Base-by-base conservation (phyloP, 805 yeast genomes). In the Sugiyamaella lignohabitans region DNA sequence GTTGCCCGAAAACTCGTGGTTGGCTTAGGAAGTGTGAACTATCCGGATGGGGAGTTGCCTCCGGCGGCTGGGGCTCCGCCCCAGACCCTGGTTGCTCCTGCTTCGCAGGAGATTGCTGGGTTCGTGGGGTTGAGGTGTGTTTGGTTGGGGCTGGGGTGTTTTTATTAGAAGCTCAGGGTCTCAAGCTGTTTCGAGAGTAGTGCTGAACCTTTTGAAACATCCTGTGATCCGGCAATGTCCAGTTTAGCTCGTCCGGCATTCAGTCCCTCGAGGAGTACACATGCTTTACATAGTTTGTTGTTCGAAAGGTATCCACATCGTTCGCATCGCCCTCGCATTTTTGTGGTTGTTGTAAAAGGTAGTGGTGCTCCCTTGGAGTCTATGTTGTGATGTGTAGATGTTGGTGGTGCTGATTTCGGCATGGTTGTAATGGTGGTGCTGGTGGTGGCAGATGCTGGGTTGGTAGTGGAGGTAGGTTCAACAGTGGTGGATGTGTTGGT, bases 281-380 rank as follows among this genome's bases (percentile, higher is more conserved):
- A 93, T 0, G 98, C 98, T 66, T 93, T 93, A 67, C 98, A 93
- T 4, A 88, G 76, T 58, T 69, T 74, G 62, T 93, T 93, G 53
- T 89, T 84, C 0, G 98, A 87, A 34, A 93, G 67, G 60, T 91
- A 93, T 0, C 97, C 96, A 68, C 98, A 93, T 51, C 80, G 80
- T 53, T 81, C 85, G 68, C 98, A 93, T 49, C 80, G 52, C 1
- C 68, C 64, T 21, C 50, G 47, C 5, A 59, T 46, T 46, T 56
- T 22, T 34, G 43, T 32, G 23, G 35, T 38, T 5, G 48, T 45
- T 17, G 32, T 34, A 30, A 40, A 45, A 21, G 32, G 27, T 5
- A 37, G 14, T 8, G 32, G 32, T 27, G 8, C 11, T 8, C 32
- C 32, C 8, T 27, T 27, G 32, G 32, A 27, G 14, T 27, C 32